Evolutionary conservation across 2,329 filamentous ascomycete genomes (phyloP).

Genomic region (Colletotrichum falcatum): DNA sequence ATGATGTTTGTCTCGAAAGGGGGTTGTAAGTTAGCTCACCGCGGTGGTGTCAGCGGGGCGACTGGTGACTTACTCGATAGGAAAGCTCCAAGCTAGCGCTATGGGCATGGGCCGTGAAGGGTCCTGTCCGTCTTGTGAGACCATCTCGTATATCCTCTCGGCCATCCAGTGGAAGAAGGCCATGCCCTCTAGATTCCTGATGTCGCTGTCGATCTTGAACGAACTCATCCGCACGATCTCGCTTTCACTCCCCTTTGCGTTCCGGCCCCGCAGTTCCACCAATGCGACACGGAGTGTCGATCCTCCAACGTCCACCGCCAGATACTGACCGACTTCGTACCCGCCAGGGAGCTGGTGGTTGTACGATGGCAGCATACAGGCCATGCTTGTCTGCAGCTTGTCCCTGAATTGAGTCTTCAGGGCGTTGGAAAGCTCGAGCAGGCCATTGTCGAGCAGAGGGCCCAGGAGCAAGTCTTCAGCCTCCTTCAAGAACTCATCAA

Average conservation of each 20-base stretch:
- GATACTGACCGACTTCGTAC: conserved; percentile 67
- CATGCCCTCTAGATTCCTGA: conserved; percentile 69
- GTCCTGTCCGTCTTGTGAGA: conserved; percentile 55
- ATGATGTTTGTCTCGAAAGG: conserved; percentile 69
- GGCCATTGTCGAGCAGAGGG: conserved; percentile 59
- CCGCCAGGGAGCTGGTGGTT: conserved; percentile 73
- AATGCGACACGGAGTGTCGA: conserved; percentile 75
- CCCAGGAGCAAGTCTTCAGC: conserved; percentile 65
- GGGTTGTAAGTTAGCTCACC: conserved; percentile 29
- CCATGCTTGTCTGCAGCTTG: conserved; percentile 62
- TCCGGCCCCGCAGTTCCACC: conserved; percentile 67
- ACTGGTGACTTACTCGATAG: conserved; percentile 69
- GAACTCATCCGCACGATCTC: conserved; percentile 66
- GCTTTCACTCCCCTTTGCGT: conserved; percentile 54
- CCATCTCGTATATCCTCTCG: conserved; percentile 66
- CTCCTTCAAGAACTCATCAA: conserved; percentile 67
- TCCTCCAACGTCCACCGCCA: conserved; percentile 76
- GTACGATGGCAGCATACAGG: conserved; percentile 75
- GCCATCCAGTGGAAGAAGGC: conserved; percentile 79
- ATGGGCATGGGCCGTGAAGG: conserved; percentile 63
- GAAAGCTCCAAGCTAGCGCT: conserved; percentile 77
- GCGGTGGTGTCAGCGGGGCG: background rate
- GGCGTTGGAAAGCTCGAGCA: conserved; percentile 59
- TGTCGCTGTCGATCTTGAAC: conserved; percentile 66
- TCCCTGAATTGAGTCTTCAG: conserved; percentile 68